Evolutionary conservation across 495 filamentous ascomycete species (phyloP).

Genomic region (Penicillium maclennaniae): DNA sequence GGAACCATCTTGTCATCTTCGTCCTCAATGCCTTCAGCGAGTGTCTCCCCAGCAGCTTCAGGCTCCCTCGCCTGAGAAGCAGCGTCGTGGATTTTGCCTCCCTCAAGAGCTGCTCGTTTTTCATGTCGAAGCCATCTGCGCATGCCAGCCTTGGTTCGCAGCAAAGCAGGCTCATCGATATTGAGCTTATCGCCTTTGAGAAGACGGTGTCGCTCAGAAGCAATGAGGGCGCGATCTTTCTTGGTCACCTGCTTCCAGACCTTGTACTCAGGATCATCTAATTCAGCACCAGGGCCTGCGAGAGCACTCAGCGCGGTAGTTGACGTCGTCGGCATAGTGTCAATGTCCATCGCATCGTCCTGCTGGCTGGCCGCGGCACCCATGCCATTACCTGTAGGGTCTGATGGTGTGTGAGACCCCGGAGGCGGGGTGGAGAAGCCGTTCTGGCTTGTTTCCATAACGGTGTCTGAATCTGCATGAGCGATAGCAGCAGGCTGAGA

Average conservation of each 20-base stretch:
- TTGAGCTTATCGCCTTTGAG: slow-evolving; percentile 84
- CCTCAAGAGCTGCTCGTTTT: slow-evolving; percentile 55
- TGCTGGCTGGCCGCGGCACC: slow-evolving; percentile 63
- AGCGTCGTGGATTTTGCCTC: slow-evolving; percentile 49
- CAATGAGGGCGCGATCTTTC: slow-evolving; percentile 86
- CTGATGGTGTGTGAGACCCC: slow-evolving; percentile 72
- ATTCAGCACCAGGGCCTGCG: slow-evolving; percentile 43
- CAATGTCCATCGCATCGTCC: slow-evolving; percentile 77
- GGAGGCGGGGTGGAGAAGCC: slow-evolving; percentile 79
- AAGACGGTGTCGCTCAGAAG: slow-evolving; percentile 71
- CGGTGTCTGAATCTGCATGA: slow-evolving; percentile 61
- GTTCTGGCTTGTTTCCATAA: slow-evolving; percentile 68
- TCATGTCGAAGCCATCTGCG: slow-evolving; percentile 74
- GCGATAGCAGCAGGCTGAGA: slow-evolving; percentile 47
- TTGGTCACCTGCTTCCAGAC: slow-evolving; percentile 99
- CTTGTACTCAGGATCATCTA: slow-evolving; percentile 88
- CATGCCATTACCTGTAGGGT: slow-evolving; percentile 61
- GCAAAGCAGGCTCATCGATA: slow-evolving; percentile 77
- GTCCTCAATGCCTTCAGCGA: slow-evolving; percentile 88
- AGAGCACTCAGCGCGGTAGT: slow-evolving; percentile 56
- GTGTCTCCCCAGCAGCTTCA: slow-evolving; percentile 57
- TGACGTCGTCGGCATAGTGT: slow-evolving; percentile 53
- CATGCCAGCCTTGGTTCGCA: slow-evolving; percentile 75
- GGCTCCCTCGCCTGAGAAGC: slow-evolving; percentile 44
- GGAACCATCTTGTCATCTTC: slow-evolving; percentile 76